A percentile compares a stretch with the other conserved stretches of the same genome.
These are phyloP conservation scores for Evernia prunastri DNA, from an alignment of 495 filamentous ascomycete genomes.

Conservation along the genomic window DNA sequence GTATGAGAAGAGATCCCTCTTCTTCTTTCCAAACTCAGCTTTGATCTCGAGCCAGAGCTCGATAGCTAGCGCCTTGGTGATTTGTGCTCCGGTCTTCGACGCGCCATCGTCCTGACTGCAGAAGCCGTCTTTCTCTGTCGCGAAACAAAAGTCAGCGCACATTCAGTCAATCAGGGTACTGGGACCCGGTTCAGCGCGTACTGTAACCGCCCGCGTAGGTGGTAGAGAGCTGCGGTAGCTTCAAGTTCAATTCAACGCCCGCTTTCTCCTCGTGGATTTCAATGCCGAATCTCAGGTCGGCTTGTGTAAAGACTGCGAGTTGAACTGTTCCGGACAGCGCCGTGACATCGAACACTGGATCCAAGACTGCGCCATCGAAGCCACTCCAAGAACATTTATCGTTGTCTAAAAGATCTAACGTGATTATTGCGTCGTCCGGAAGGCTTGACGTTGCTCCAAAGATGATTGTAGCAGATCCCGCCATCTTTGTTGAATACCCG, in stretches of 20 bases:
- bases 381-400: neutral
- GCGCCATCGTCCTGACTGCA: neutral
- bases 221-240: neutral
- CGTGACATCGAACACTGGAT: conserved; percentile 3
- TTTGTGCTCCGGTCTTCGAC: neutral
- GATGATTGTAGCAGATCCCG: neutral
- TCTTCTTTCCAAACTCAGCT: neutral
- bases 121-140: neutral
- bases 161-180: neutral
- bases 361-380: neutral
- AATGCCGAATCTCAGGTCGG: conserved; percentile 7
- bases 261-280: neutral
- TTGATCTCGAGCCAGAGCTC: neutral
- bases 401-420: neutral
- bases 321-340: neutral
- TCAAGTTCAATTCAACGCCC: conserved; percentile 7
- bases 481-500: neutral
- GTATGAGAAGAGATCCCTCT: neutral
- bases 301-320: conserved; percentile 2
- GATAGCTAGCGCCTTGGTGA: neutral
- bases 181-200: neutral
- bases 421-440: conserved; percentile 2
- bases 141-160: neutral
- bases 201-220: conserved; percentile 2
- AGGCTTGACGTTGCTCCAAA: conserved; percentile 3